phyloP scores from a whole-genome alignment of 805 yeast genomes.

The Gaillardinia entomophila region DNA sequence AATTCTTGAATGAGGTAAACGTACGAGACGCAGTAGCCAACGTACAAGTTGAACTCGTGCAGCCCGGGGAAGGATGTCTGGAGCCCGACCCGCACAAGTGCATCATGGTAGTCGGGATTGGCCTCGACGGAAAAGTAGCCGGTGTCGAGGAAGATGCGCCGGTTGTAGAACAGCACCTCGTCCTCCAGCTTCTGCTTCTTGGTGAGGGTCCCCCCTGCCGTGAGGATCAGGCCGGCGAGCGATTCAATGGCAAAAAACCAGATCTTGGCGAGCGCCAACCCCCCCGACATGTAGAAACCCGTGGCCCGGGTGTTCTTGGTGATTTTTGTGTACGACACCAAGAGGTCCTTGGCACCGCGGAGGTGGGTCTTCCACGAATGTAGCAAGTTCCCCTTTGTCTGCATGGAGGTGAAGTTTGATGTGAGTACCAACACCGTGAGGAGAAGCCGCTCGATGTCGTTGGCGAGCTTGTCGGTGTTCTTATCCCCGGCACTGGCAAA shows the following conservation, averaged over 20 bases:
- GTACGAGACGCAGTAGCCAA: slow-evolving; percentile 25
- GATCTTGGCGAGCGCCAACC: slow-evolving; percentile 18
- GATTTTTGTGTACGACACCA: slow-evolving; percentile 9
- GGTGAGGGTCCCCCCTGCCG: slow-evolving; percentile 9
- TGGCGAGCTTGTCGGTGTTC: slow-evolving; percentile 4
- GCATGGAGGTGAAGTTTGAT: slow-evolving; percentile 17
- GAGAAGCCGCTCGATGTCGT: slow-evolving; percentile 18
- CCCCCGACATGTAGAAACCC: slow-evolving; percentile 10
- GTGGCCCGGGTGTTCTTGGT: neutral
- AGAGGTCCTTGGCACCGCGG: slow-evolving; percentile 20
- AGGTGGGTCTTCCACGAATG: slow-evolving; percentile 19
- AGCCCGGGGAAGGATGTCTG: slow-evolving; percentile 9
- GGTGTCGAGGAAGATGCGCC: slow-evolving; percentile 21
- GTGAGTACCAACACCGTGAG: slow-evolving; percentile 20
- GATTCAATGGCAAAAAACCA: slow-evolving; percentile 24
- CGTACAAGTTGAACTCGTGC: slow-evolving; percentile 23
- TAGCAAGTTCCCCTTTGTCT: slow-evolving; percentile 6
- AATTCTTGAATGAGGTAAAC: slow-evolving; percentile 22
- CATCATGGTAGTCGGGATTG: slow-evolving; percentile 27
- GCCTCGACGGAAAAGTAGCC: slow-evolving; percentile 20
- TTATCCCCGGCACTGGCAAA: slow-evolving; percentile 9
- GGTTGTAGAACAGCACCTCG: slow-evolving; percentile 1
- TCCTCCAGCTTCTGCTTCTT: slow-evolving; percentile 1
- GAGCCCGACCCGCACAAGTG: slow-evolving; percentile 22
- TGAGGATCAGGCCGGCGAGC: slow-evolving; percentile 12